Evolutionary conservation across 148 eudicot species (phyloP).

Genomic region (Diospyros lotus): DNA sequence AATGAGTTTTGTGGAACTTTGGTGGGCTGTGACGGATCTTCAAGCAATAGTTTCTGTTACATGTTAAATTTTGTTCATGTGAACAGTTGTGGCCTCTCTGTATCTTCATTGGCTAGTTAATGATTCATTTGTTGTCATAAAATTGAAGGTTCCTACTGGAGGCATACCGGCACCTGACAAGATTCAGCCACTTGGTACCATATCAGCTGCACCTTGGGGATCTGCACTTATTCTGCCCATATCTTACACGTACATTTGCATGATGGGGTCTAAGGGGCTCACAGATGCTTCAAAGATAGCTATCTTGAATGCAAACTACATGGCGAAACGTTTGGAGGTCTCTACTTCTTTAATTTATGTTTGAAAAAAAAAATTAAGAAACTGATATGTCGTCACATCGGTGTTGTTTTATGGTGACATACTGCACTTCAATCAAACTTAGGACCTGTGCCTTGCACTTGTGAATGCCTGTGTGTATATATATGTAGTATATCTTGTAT

Average conservation of each 20-base stretch:
- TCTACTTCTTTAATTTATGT: slow-evolving; percentile 12
- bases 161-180: slow-evolving; percentile 87
- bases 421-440: background rate
- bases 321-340: slow-evolving; percentile 99
- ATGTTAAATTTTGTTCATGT: background rate
- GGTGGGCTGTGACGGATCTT: background rate
- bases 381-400: background rate
- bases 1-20: background rate
- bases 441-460: background rate
- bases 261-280: slow-evolving; percentile 98
- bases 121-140: slow-evolving; percentile 16
- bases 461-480: background rate
- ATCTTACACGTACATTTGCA: slow-evolving; percentile 92
- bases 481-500: too few relatives aligned
- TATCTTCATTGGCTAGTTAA: background rate
- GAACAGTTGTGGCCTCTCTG: background rate
- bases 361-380: background rate
- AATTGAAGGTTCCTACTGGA: slow-evolving; percentile 68
- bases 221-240: slow-evolving; percentile 95
- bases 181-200: slow-evolving; percentile 73
- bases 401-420: slow-evolving; percentile 7
- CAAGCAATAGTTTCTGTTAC: slow-evolving; percentile 6
- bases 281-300: slow-evolving; percentile 98
- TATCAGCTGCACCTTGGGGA: slow-evolving; percentile 99
- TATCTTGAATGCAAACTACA: slow-evolving; percentile 92